These are phyloP conservation scores for Diaporthe destruens DNA, from an alignment of 2,329 filamentous ascomycete species.

Conservation along the genomic window DNA sequence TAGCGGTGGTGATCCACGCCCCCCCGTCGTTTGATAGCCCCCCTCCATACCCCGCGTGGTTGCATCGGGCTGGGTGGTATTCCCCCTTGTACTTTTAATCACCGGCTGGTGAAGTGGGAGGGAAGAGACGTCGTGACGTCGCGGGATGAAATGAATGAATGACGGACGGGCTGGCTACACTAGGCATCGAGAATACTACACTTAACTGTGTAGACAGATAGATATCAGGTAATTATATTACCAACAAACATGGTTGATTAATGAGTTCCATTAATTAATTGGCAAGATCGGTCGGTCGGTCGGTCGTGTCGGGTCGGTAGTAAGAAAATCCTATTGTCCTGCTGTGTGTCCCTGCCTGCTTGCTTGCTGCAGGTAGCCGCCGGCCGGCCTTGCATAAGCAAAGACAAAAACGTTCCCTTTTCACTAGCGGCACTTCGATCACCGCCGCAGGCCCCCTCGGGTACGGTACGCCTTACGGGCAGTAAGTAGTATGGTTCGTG, in stretches of 20 bases:
- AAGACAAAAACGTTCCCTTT: background rate
- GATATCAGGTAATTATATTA: too few relatives aligned
- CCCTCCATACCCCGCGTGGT: slow-evolving; percentile 3
- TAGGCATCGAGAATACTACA: too few relatives aligned
- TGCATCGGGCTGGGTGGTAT: slow-evolving; percentile 8
- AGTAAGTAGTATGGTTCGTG: too few relatives aligned
- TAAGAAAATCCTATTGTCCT: background rate
- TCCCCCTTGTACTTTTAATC: too few relatives aligned
- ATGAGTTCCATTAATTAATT: background rate
- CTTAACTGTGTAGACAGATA: too few relatives aligned
- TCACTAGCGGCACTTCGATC: background rate
- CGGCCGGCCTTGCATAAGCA: slow-evolving; percentile 6
- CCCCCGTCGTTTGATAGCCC: too few relatives aligned
- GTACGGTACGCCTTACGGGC: background rate
- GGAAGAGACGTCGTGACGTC: background rate
- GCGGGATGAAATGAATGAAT: slow-evolving; percentile 4
- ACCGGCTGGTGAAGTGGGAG: too few relatives aligned
- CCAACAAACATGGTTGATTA: too few relatives aligned
- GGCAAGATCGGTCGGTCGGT: background rate
- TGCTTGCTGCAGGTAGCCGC: background rate
- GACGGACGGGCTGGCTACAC: background rate
- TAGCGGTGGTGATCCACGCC: background rate
- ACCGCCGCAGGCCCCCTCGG: background rate
- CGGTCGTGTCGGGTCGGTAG: too few relatives aligned
- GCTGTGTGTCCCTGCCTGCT: too few relatives aligned